Percentiles rank a stretch among this genome's conserved stretches.
Conservation (phyloP, 2,329 filamentous ascomycete genomes). For the Botrytis porri region DNA sequence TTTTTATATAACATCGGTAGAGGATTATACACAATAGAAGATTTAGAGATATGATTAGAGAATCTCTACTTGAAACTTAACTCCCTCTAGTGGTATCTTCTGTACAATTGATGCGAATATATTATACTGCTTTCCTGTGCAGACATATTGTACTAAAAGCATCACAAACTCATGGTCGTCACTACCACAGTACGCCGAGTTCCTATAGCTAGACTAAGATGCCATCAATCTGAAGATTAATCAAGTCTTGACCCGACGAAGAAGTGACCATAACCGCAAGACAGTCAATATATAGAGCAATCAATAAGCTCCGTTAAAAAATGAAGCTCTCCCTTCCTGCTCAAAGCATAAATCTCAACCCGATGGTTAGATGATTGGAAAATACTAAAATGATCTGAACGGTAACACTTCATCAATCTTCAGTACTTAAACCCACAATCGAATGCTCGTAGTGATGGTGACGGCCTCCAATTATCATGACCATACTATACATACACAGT, state of each 20-base stretch:
- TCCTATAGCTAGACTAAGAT: not conserved
- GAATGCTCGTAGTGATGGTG: not conserved
- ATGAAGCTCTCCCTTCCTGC: not conserved
- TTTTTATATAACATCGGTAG: not conserved
- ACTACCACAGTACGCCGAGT: not conserved
- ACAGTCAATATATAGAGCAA: not conserved
- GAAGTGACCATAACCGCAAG: not conserved
- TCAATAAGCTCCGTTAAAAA: not conserved
- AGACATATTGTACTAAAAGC: not conserved
- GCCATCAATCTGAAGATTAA: not conserved
- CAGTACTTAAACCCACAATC: not conserved
- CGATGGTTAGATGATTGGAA: not conserved
- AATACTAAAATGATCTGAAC: not conserved
- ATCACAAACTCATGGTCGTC: not conserved
- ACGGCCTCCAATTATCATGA: not conserved
- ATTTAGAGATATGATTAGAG: not conserved
- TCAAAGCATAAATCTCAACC: not conserved
- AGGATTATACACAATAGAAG: not conserved
- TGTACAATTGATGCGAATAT: not conserved
- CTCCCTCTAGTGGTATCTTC: not conserved
- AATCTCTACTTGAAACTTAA: not conserved
- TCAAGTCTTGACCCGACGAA: not conserved
- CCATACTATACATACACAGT: not conserved
- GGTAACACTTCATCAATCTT: not conserved
- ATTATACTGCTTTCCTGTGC: not conserved